Base-by-base conservation (phyloP, 106 monocot species). In the Ottelia alismoides region DNA sequence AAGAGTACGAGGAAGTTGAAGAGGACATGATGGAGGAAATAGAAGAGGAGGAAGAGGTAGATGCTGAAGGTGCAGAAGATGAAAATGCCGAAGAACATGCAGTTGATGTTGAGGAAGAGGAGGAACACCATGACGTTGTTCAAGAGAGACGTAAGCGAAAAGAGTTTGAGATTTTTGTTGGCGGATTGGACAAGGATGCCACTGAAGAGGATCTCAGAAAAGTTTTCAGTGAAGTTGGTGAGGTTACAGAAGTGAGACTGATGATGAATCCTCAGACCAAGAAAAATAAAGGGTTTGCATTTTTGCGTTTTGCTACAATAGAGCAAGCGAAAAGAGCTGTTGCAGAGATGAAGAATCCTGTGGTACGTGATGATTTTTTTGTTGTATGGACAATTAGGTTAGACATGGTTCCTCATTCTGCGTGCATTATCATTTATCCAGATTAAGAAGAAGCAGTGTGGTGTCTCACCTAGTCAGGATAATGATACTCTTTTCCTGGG, bases 91-190 rank as follows among this genome's bases (percentile, higher is more conserved):
- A 72, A 32, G 77, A 82, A 53, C 81, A 81, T 25, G 75, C 72
- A 27, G 70, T 74, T 54, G 72, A 78, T 30, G 65, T 73, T 7
- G 70, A 72, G 16, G 79, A 92, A 31, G 31, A 26, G 10, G 50
- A 51, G 22, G 62, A 63, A 9, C 62, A 63, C 2, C 62, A 63
- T 30, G 62, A 63, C 5, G 21, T 51, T 11, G 48, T 63, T 30
- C 30, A 50, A 10, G 82, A 82, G 49, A 78, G 53, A 26, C 59
- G 76, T 10, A 92, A 92, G 49, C 61, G 86, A 7, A 92, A 87
- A 65, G 92, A 92, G 40, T 92, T 79, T 83, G 92, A 82, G 67
- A 77, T 92, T 0, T 92, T 92, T 80, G 92, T 92, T 57, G 85
- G 92, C 27, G 92, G 92, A 7, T 72, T 92, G 23, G 86, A 86